Base-by-base conservation (phyloP, 495 filamentous ascomycete genomes). In the Lasiosphaeria miniovina region DNA sequence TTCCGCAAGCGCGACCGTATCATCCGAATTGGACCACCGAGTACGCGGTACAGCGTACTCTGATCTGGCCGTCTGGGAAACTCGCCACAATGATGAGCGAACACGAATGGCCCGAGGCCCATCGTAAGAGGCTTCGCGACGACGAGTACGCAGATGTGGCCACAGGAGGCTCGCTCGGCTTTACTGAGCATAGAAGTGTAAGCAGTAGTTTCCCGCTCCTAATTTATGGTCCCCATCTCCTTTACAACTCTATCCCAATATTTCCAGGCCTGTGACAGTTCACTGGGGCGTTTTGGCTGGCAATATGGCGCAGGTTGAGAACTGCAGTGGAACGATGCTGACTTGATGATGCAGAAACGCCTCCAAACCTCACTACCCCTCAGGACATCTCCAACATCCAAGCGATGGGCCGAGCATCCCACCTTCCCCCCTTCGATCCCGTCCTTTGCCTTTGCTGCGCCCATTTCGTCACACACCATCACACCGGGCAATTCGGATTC, bases 121-220 rank as follows among this genome's bases (percentile, higher is more conserved):
- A 58, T 15, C 68, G 69, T 36, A 76, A 76, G 61, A 52, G 73
- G 32, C 48, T 55, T 33, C 59, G 71, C 33, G 73, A 76, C 43
- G 72, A 73, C 14, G 73, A 74, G 4, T 63, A 61, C 40, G 65
- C 60, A 8, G 72, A 69, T 24, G 49, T 67, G 14, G 41, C 60
- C 8, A 49, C 52, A 14, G 65, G 59, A 46, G 63, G 67, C n/a
- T 69, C 64, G 17, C 54, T 74, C 6, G 73, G 77, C 49, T 79
- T 79, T 54, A 75, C 75, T 0, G 77, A 80, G 62, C 78, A 81
- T 62, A 71, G 77, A 56, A 77, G 71, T 62, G 78, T 81, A 60
- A 73, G 76, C 69, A 24, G 33, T 24, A 6, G 15, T 10, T 49
- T 31, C 12, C 9, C 33, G 10, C 31, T 36, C 17, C 33, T 34